phyloP scores from a whole-genome alignment of 352 stramenopile species.

The Globisporangium acanthophoron region DNA sequence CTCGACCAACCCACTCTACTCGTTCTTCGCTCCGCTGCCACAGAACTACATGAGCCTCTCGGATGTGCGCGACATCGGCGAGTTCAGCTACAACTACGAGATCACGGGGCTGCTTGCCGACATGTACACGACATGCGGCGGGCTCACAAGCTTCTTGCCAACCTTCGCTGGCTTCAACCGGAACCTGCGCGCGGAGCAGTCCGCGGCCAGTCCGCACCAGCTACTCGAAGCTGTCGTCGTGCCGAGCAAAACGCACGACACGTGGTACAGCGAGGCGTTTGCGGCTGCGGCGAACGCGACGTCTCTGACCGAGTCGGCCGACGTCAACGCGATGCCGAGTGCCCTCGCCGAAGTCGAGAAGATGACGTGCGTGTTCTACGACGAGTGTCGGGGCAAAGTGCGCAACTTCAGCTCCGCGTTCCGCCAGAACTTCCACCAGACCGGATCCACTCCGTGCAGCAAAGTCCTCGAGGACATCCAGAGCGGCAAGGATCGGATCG shows the following conservation, averaged over 20 bases:
- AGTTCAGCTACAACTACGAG: constrained; percentile 85
- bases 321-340: constrained; percentile 23
- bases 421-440: constrained; percentile 57
- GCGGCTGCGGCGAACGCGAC: constrained; percentile 36
- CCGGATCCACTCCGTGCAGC: constrained; percentile 52
- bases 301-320: constrained; percentile 26
- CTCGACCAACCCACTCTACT: constrained; percentile 35
- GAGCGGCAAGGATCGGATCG: constrained; percentile 49
- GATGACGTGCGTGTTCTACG: constrained; percentile 87
- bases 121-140: constrained; percentile 73
- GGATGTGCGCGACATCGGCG: constrained; percentile 67
- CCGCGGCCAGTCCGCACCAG: constrained; percentile 5
- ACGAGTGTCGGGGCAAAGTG: constrained; percentile 75
- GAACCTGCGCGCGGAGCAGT: constrained; percentile 12
- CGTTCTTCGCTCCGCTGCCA: constrained; percentile 55
- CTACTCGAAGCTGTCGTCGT: constrained; percentile 71
- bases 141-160: constrained; percentile 23
- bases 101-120: constrained; percentile 61
- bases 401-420: constrained; percentile 60
- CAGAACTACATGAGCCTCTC: constrained; percentile 63
- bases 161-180: constrained; percentile 17
- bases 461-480: constrained; percentile 54
- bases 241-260: constrained; percentile 26
- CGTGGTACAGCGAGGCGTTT: constrained; percentile 56
- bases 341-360: constrained; percentile 77